Evolutionary conservation across 2,329 filamentous ascomycete genomes (phyloP), one percentile per base, ranked within the genome.

Genomic region (Colletotrichum brevisporum): DNA sequence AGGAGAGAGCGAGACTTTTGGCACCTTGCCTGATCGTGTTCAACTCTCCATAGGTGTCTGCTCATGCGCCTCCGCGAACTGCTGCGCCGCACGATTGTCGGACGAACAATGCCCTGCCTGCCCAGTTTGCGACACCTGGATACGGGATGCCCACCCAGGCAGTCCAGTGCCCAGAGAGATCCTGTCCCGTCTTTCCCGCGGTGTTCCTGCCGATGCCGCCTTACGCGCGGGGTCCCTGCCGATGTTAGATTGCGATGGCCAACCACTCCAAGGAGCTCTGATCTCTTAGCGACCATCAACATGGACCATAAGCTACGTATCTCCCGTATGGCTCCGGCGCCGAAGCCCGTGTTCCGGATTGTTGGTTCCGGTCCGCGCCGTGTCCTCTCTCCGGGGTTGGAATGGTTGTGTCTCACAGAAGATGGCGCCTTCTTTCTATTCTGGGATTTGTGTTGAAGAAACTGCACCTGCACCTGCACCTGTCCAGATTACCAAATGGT

Each of bases 31-130:
- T 24, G 18, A 8, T 18, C 2, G 10, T 50, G 21, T 47, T 47
- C 15, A 5, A 6, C 43, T 47, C 13, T 3, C 8, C 12, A 47
- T 41, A 31, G 6, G 18, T 55, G 31, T 10, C n/a, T n/a, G n/a
- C n/a, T 12, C 53, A 56, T 16, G 36, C 3, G 8, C 53, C 53
- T 56, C 53, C 18, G 24, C 53, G 15, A 21, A 21, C 16, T 6
- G 36, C 53, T 56, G 36, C 53, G 54, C 39, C 54, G 54, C 39
- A 12, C 9, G 39, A 18, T 43, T 56, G 2, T 43, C 54, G 39
- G 54, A 45, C 15, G 21, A 56, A n/a, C 39, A 56, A 24, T 31
- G 31, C n/a, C 36, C 10, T 18, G n/a, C 31, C 36, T 18, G 43
- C 24, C 53, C 36, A n/a, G 9, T 56, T n/a, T 55, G 16, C 31